These are phyloP conservation scores for Dothidotthia symphoricarpi DNA, from an alignment of 2,329 filamentous ascomycete genomes.

Conservation along the genomic window DNA sequence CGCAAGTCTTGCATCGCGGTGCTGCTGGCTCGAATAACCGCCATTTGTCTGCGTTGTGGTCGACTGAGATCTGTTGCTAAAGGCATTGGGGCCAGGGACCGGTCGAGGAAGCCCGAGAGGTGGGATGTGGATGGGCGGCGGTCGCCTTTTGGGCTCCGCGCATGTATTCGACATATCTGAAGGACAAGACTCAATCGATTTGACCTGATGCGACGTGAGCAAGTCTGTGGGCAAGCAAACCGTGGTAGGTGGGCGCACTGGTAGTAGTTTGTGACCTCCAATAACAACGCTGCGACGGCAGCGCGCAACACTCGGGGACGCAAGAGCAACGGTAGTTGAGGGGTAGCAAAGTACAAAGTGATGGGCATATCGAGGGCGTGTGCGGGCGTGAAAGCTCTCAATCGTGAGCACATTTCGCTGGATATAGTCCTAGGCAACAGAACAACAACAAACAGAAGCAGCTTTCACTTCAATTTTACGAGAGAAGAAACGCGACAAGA, in stretches of 20 bases:
- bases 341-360: too few species aligned
- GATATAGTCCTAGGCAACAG: slow-evolving; percentile 14
- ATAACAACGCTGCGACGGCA: neutral
- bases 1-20: slow-evolving; percentile 3
- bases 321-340: too few species aligned
- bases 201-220: slow-evolving; percentile 1
- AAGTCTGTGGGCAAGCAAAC: slow-evolving; percentile 1
- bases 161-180: slow-evolving; percentile 15
- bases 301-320: neutral
- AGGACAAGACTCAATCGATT: neutral
- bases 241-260: neutral
- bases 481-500: neutral
- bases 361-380: neutral
- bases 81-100: slow-evolving; percentile 18
- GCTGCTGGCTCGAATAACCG: slow-evolving; percentile 11
- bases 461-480: slow-evolving; percentile 9
- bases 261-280: neutral
- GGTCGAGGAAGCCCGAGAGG: slow-evolving; percentile 9
- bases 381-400: slow-evolving; percentile 1
- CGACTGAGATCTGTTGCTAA: slow-evolving; percentile 8
- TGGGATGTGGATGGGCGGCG: slow-evolving; percentile 26
- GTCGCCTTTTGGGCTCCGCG: slow-evolving; percentile 24
- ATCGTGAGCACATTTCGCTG: too few species aligned
- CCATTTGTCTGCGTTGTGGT: slow-evolving; percentile 2
- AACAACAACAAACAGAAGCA: slow-evolving; percentile 18